phyloP scores from a whole-genome alignment of 305 asterid genomes.

The Caryopteris hybrid region DNA sequence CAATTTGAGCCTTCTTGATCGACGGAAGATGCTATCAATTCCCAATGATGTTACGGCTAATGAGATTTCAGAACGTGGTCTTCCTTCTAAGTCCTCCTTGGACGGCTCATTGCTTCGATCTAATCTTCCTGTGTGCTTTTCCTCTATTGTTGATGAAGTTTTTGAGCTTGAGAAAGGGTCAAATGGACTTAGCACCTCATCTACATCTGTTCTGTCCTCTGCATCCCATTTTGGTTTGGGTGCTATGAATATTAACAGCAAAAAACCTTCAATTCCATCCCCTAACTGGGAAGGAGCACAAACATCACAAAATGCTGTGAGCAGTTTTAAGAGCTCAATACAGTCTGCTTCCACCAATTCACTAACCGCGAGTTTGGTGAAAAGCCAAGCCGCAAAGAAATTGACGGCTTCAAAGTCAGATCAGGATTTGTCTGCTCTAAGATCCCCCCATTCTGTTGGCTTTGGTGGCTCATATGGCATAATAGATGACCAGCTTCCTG shows the following conservation, averaged over 20 bases:
- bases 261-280: constrained; percentile 54
- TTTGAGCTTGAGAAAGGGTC: constrained; percentile 93
- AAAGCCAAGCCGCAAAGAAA: constrained; percentile 48
- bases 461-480: constrained; percentile 52
- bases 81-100: constrained; percentile 39
- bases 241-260: constrained; percentile 35
- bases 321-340: constrained; percentile 47
- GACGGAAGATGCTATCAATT: constrained; percentile 42
- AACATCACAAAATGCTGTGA: constrained; percentile 32
- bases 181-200: constrained; percentile 44
- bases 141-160: constrained; percentile 88
- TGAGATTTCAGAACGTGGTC: constrained; percentile 48
- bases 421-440: constrained; percentile 75
- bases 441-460: constrained; percentile 62
- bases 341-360: constrained; percentile 67
- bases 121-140: constrained; percentile 48
- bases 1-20: constrained; percentile 75
- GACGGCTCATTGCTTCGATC: constrained; percentile 51
- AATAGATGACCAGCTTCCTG: constrained; percentile 48
- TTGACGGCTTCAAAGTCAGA: constrained; percentile 75
- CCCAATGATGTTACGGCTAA: constrained; percentile 33
- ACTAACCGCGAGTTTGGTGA: constrained; percentile 41
- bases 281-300: constrained; percentile 65
- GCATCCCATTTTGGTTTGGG: constrained; percentile 59
- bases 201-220: constrained; percentile 46